phyloP scores from a whole-genome alignment of 257 asterid species.

The Forsythia suspensa region DNA sequence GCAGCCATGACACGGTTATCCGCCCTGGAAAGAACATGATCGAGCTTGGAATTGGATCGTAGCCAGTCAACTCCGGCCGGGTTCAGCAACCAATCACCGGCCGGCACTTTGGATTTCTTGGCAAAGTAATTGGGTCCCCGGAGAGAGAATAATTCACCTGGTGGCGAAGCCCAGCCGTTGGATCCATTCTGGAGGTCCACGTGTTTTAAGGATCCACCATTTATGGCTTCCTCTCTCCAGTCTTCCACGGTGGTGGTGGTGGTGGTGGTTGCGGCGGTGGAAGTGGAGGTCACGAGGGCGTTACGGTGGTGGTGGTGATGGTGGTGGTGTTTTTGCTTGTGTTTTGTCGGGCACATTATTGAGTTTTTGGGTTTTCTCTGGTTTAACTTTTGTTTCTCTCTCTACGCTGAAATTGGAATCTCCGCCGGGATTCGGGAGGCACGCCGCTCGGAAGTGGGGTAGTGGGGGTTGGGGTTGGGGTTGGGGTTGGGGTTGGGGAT shows the following conservation, averaged over 20 bases:
- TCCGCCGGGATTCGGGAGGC: constrained; percentile 29
- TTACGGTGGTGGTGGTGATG: constrained; percentile 22
- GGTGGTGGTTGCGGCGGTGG: constrained; percentile 18
- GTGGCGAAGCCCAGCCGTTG: constrained; percentile 98
- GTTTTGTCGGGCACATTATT: constrained; percentile 57
- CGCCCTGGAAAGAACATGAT: constrained; percentile 74
- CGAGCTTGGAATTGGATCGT: constrained; percentile 75
- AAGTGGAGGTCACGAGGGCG: constrained; percentile 25
- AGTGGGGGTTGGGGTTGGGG: not conserved
- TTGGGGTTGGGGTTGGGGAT: not conserved
- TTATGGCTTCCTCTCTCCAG: constrained; percentile 69
- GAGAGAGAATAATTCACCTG: constrained; percentile 67
- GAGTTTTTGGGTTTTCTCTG: not conserved
- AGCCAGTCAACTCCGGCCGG: constrained; percentile 98
- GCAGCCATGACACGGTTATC: constrained; percentile 74
- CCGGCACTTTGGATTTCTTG: constrained; percentile 54
- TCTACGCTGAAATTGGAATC: constrained; percentile 25
- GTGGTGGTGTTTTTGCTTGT: constrained; percentile 50
- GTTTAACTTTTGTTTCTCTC: constrained; percentile 8
- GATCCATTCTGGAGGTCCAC: constrained; percentile 69
- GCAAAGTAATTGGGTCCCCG: constrained; percentile 76
- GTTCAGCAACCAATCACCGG: constrained; percentile 68
- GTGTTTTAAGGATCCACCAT: constrained; percentile 70
- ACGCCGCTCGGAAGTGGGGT: constrained; percentile 2
- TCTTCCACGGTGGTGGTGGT: constrained; percentile 28